Percentiles rank a stretch among this genome's conserved stretches.
Evolutionary conservation across 768 basidiomycete genomes (phyloP).

Genomic region (Cystobasidium ongulense): DNA sequence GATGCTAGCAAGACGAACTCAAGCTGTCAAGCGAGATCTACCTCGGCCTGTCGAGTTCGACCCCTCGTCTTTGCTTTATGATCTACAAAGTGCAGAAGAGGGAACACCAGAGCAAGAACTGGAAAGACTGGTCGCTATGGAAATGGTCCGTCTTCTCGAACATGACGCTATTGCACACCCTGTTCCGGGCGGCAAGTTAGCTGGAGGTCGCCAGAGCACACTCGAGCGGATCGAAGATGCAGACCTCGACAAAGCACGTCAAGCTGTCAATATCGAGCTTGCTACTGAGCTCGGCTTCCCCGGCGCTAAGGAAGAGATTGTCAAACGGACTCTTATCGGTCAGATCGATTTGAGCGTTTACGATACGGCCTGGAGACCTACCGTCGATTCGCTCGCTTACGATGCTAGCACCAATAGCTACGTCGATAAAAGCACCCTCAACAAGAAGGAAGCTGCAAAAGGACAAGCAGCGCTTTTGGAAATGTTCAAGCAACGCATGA

Average conservation of each 20-base stretch:
- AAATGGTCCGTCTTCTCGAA: slow-evolving; percentile 67
- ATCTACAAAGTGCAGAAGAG: slow-evolving; percentile 47
- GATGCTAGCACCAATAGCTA: slow-evolving; percentile 56
- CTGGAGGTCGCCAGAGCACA: slow-evolving; percentile 53
- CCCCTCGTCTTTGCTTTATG: slow-evolving; percentile 40
- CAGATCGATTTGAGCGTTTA: slow-evolving; percentile 56
- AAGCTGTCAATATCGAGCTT: slow-evolving; percentile 68
- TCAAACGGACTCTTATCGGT: slow-evolving; percentile 65
- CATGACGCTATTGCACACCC: slow-evolving; percentile 85
- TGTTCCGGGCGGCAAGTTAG: slow-evolving; percentile 70
- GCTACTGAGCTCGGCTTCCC: slow-evolving; percentile 75
- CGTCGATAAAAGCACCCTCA: slow-evolving; percentile 60
- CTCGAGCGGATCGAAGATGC: slow-evolving; percentile 73
- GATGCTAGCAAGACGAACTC: slow-evolving; percentile 70
- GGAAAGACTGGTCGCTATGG: slow-evolving; percentile 61
- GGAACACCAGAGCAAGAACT: slow-evolving; percentile 50
- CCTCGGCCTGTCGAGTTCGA: slow-evolving; percentile 83
- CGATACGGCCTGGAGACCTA: slow-evolving; percentile 34
- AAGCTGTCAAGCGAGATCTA: slow-evolving; percentile 68
- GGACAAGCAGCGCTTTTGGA: slow-evolving; percentile 61
- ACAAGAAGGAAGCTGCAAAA: slow-evolving; percentile 54
- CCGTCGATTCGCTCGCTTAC: slow-evolving; percentile 54
- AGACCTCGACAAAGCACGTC: slow-evolving; percentile 60
- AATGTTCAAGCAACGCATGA: slow-evolving; percentile 61
- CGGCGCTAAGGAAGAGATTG: slow-evolving; percentile 65